phyloP scores from a whole-genome alignment of 2,329 filamentous ascomycete genomes.

The Onygenales sp. region DNA sequence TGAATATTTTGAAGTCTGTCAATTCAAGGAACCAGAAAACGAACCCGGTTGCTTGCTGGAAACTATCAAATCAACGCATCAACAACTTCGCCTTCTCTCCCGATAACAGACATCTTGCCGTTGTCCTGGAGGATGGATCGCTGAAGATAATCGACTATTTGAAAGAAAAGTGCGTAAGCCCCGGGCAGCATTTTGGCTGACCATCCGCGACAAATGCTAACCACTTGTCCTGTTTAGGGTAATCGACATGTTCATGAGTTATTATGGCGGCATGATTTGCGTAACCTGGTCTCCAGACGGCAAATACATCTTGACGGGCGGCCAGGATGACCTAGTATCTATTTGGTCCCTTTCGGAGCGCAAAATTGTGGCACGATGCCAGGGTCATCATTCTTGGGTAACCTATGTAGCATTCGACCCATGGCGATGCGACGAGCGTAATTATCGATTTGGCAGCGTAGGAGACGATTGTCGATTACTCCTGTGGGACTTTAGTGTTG shows the following conservation, averaged over 20 bases:
- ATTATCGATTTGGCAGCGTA: conserved; percentile 91
- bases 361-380: conserved; percentile 79
- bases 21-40: conserved; percentile 87
- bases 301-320: conserved; percentile 88
- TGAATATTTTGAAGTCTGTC: conserved; percentile 81
- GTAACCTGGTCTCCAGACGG: conserved; percentile 97
- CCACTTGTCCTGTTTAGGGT: conserved; percentile 45
- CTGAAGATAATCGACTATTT: conserved; percentile 87
- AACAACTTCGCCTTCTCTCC: conserved; percentile 90
- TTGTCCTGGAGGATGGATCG: conserved; percentile 85
- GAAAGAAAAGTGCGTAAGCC: conserved; percentile 62
- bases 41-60: conserved; percentile 90
- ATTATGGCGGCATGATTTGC: conserved; percentile 86
- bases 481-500: conserved; percentile 95
- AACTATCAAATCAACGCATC: conserved; percentile 79
- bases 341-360: conserved; percentile 88
- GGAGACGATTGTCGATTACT: conserved; percentile 86
- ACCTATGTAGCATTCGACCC: conserved; percentile 89
- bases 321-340: conserved; percentile 90
- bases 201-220: neutral
- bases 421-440: conserved; percentile 92
- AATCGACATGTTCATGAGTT: conserved; percentile 78
- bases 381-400: conserved; percentile 94
- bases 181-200: too few relatives aligned
- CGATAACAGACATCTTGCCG: conserved; percentile 74